Evolutionary conservation across 2,329 filamentous ascomycete genomes (phyloP).

Genomic region (Parastagonospora avenae): DNA sequence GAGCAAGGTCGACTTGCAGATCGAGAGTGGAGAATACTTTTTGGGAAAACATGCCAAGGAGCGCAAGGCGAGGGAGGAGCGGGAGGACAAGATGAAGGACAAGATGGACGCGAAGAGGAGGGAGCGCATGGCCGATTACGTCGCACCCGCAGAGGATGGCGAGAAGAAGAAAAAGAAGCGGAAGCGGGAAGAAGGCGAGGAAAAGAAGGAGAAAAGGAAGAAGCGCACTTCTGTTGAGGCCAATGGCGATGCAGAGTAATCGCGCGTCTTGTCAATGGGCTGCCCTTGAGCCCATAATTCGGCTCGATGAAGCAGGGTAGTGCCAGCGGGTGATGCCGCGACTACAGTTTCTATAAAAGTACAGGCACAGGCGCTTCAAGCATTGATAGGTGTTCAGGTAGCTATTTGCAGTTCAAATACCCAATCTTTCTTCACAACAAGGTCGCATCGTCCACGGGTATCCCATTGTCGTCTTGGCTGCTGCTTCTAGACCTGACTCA

Average conservation of each 20-base stretch:
- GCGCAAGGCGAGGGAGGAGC: constrained; percentile 75
- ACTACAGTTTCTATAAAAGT: neutral
- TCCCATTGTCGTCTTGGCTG: neutral
- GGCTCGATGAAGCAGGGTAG: no score
- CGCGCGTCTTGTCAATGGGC: no score
- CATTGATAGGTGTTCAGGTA: constrained; percentile 33
- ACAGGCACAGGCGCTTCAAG: neutral
- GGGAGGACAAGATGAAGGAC: constrained; percentile 81
- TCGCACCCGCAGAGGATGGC: constrained; percentile 79
- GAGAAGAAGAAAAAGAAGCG: constrained; percentile 56
- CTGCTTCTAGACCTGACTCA: constrained; percentile 6
- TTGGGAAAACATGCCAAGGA: constrained; percentile 92
- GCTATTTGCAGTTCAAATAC: constrained; percentile 25
- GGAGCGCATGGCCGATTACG: constrained; percentile 83
- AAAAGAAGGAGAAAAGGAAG: constrained; percentile 53
- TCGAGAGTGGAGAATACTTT: constrained; percentile 98
- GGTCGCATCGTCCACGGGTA: no score
- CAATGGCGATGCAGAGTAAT: constrained; percentile 31
- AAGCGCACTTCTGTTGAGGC: constrained; percentile 33
- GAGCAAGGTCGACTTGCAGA: constrained; percentile 98
- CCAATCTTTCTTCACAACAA: constrained; percentile 13
- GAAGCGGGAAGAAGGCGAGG: constrained; percentile 55
- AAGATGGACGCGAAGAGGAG: constrained; percentile 89
- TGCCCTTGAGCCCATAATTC: no score
- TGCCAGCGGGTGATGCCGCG: no score